These are phyloP conservation scores for Penicillium polonicum DNA, from an alignment of 2,329 filamentous ascomycete genomes.

Conservation along the genomic window DNA sequence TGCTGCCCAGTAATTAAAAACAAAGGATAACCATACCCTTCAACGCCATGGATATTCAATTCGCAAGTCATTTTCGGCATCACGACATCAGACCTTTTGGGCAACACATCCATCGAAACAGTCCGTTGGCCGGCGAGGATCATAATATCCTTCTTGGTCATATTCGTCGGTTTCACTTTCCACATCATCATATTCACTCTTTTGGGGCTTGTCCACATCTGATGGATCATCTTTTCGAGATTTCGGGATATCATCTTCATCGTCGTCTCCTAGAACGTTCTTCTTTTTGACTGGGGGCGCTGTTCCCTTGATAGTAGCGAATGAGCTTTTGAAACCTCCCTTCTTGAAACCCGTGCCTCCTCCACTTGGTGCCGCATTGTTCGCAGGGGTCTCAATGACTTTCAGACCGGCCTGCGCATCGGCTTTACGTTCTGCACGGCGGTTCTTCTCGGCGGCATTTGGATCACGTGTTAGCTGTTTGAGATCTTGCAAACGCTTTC, in stretches of 20 bases:
- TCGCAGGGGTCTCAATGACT: conserved; percentile 36
- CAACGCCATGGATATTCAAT: not conserved
- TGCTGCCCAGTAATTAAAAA: not conserved
- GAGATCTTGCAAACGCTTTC: conserved; percentile 59
- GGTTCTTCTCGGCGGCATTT: conserved; percentile 45
- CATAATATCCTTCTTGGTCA: conserved; percentile 48
- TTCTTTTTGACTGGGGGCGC: conserved; percentile 40
- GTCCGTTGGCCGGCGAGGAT: conserved; percentile 53
- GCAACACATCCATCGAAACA: conserved; percentile 45
- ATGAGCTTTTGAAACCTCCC: conserved; percentile 76
- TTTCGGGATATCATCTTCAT: conserved; percentile 32
- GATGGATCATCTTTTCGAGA: conserved; percentile 11
- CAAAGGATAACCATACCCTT: not conserved
- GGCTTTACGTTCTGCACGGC: conserved; percentile 44
- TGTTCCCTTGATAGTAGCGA: conserved; percentile 55
- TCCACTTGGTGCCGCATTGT: conserved; percentile 17
- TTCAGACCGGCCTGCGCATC: conserved; percentile 44
- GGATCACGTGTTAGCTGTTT: conserved; percentile 48
- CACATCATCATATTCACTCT: conserved; percentile 47
- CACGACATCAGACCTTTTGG: conserved; percentile 11
- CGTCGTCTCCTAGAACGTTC: conserved; percentile 46
- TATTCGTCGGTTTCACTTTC: conserved; percentile 73
- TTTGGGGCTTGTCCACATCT: conserved; percentile 2
- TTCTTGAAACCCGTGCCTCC: conserved; percentile 65
- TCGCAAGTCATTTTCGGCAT: not conserved